Evolutionary conservation across 257 asterid species (phyloP), one percentile per base, ranked within the genome.

Genomic region (Eustoma russellianum): DNA sequence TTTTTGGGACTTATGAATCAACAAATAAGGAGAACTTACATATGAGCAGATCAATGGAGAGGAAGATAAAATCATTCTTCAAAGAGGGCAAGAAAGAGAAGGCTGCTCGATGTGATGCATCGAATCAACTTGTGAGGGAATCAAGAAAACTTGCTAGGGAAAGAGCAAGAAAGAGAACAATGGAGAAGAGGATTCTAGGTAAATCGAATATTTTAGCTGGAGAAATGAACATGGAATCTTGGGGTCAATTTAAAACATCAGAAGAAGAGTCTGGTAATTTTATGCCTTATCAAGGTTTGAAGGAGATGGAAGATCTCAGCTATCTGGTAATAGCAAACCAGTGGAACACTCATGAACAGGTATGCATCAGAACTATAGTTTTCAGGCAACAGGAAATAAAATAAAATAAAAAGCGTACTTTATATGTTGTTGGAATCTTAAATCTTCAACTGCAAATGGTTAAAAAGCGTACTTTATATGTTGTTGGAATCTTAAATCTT

Each of bases 131-230:
- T 0, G 78, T 63, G 5, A 79, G 65, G 61, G 92, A 87, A 52
- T 79, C 86, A 0, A 83, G 96, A 74, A 66, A 17, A 6, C 74
- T 50, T 49, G 94, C 94, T 0, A 79, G 96, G 48, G 88, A 78
- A 51, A 70, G 94, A 59, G 96, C 96, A 44, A 81, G 82, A 69
- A 83, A 76, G 66, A 79, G 96, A 62, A 72, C 92, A 13, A 70
- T 69, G 58, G 79, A 75, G 66, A 81, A 83, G 66, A 38, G 2
- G 7, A 80, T 46, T 41, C 17, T 64, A 51, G 49, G 53, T 24
- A 52, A 66, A 66, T 38, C 61, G 41, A 50, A 57, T 60, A 43
- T 44, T 6, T 7, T 41, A 30, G 35, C 12, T n/a, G 66, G 15
- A 46, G 30, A 24, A 53, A 52, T 24, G 56, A 35, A 55, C n/a